Evolutionary conservation across 2,329 filamentous ascomycete species (phyloP).

Genomic region (Xylaria sp.): DNA sequence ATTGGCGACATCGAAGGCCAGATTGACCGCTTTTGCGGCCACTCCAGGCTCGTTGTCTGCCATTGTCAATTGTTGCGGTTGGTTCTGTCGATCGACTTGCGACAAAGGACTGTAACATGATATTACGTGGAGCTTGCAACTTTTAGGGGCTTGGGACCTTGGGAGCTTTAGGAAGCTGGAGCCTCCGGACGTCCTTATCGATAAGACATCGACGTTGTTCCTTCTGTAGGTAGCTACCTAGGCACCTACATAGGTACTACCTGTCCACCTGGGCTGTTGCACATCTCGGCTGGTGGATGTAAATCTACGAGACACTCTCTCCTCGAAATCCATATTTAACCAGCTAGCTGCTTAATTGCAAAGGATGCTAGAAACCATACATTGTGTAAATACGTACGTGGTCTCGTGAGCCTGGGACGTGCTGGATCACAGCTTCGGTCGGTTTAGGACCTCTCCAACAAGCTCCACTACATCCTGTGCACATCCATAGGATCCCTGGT

Average conservation of each 20-base stretch:
- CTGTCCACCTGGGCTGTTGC: no score
- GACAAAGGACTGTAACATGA: constrained; percentile 21
- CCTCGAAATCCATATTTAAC: no score
- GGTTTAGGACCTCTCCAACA: constrained; percentile 63
- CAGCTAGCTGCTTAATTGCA: background rate
- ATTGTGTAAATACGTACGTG: background rate
- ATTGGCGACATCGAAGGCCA: constrained; percentile 51
- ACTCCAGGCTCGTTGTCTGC: constrained; percentile 33
- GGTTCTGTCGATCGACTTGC: background rate
- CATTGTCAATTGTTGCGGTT: constrained; percentile 29
- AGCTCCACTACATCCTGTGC: constrained; percentile 69
- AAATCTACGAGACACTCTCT: no score
- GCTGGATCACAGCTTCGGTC: constrained; percentile 30
- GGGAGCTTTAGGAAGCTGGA: no score
- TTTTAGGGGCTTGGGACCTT: constrained; percentile 2
- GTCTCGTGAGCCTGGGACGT: background rate
- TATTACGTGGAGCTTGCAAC: constrained; percentile 22
- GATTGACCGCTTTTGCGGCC: constrained; percentile 36
- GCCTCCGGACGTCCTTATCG: constrained; percentile 9
- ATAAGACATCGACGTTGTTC: constrained; percentile 18
- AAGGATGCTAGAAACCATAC: no score
- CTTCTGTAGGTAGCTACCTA: background rate
- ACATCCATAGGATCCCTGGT: constrained; percentile 71
- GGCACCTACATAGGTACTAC: no score
- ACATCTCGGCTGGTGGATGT: no score